Evolutionary conservation across 2,329 filamentous ascomycete species (phyloP).

Genomic region (Talaromyces sp.): DNA sequence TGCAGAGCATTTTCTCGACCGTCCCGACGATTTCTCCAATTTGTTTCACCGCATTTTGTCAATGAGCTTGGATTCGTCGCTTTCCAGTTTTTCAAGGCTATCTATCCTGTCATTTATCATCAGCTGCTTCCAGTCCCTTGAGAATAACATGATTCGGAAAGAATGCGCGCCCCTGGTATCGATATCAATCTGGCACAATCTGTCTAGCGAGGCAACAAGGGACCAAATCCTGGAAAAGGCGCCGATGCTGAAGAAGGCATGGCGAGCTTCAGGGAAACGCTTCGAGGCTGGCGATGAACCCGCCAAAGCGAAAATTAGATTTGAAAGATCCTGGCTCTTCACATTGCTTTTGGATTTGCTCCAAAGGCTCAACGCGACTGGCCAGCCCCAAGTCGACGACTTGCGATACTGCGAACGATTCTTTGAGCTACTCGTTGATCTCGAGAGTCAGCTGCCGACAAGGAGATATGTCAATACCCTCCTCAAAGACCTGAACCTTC

Average conservation of each 20-base stretch:
- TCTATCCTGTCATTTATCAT: slow-evolving; percentile 89
- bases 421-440: slow-evolving; percentile 80
- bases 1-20: slow-evolving; percentile 68
- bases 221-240: slow-evolving; percentile 69
- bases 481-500: slow-evolving; percentile 76
- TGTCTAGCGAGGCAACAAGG: slow-evolving; percentile 71
- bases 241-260: slow-evolving; percentile 77
- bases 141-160: slow-evolving; percentile 82
- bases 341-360: slow-evolving; percentile 80
- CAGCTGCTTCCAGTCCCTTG: slow-evolving; percentile 86
- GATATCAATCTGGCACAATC: slow-evolving; percentile 92
- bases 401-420: slow-evolving; percentile 88
- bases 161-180: slow-evolving; percentile 94
- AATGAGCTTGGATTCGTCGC: slow-evolving; percentile 69
- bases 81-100: slow-evolving; percentile 64
- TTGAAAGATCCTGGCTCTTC: slow-evolving; percentile 92
- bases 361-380: slow-evolving; percentile 59
- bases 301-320: slow-evolving; percentile 73
- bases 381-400: slow-evolving; percentile 51
- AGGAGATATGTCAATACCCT: slow-evolving; percentile 88
- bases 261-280: slow-evolving; percentile 80
- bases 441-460: slow-evolving; percentile 91
- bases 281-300: slow-evolving; percentile 81
- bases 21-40: slow-evolving; percentile 75
- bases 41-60: slow-evolving; percentile 88